phyloP scores from a whole-genome alignment of 345 rosid genomes.

The Gossypioides kirkii region DNA sequence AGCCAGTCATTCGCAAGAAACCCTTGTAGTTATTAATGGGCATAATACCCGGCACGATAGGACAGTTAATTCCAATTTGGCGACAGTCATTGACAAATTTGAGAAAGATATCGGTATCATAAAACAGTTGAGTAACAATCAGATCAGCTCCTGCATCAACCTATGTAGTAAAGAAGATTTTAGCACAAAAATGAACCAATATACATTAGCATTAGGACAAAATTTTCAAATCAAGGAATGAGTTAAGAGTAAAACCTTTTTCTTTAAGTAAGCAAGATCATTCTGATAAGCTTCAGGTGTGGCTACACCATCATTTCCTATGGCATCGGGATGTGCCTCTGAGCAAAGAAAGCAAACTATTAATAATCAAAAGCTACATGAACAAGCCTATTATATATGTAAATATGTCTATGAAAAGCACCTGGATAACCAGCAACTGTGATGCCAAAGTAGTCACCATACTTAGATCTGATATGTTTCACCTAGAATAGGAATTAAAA shows the following conservation, averaged over 20 bases:
- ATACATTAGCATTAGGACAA: background rate
- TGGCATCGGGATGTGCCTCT: slow-evolving; percentile 96
- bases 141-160: slow-evolving; percentile 98
- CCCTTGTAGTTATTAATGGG: slow-evolving; percentile 93
- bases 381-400: background rate
- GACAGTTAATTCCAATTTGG: slow-evolving; percentile 81
- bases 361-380: background rate
- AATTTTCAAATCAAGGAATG: background rate
- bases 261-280: slow-evolving; percentile 86
- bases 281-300: slow-evolving; percentile 62
- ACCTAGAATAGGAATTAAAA: slow-evolving; percentile 37
- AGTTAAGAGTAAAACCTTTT: slow-evolving; percentile 43
- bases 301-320: slow-evolving; percentile 66
- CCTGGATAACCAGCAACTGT: slow-evolving; percentile 99
- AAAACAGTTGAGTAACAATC: slow-evolving; percentile 77
- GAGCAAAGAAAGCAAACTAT: slow-evolving; percentile 5
- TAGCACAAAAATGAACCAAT: slow-evolving; percentile 10
- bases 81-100: slow-evolving; percentile 92
- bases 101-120: slow-evolving; percentile 85
- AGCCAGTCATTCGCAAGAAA: slow-evolving; percentile 89
- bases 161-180: slow-evolving; percentile 29
- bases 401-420: slow-evolving; percentile 2
- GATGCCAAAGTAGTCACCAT: slow-evolving; percentile 89
- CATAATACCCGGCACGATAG: slow-evolving; percentile 96
- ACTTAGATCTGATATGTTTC: slow-evolving; percentile 62